Conservation (phyloP, 2,329 filamentous ascomycete species). For the Periconia sp. region DNA sequence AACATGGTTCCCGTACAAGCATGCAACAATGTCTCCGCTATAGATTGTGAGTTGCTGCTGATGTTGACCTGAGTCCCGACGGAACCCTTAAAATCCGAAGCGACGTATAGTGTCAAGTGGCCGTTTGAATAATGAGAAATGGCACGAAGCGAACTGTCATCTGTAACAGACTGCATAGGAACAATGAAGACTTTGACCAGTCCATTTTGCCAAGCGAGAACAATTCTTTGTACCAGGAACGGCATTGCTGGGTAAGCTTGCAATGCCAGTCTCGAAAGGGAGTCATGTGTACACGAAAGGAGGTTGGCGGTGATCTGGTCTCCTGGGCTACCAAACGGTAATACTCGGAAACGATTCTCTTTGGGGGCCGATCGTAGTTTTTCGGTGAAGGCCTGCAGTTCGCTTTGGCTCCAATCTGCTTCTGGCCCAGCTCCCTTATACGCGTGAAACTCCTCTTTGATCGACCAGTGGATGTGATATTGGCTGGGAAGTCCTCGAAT, state of each 20-base stretch:
- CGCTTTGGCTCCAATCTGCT: slow-evolving; percentile 53
- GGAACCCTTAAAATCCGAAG: slow-evolving; percentile 31
- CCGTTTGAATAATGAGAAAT: slow-evolving; percentile 38
- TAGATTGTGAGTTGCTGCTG: slow-evolving; percentile 35
- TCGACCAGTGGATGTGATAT: slow-evolving; percentile 21
- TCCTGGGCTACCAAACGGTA: slow-evolving; percentile 46
- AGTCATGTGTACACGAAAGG: slow-evolving; percentile 42
- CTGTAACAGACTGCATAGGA: slow-evolving; percentile 32
- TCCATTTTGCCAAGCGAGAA: slow-evolving; percentile 37
- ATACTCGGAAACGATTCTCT: slow-evolving; percentile 47
- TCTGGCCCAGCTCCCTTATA: slow-evolving; percentile 49
- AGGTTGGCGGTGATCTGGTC: slow-evolving; percentile 48
- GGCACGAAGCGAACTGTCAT: slow-evolving; percentile 34
- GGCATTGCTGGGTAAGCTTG: slow-evolving; percentile 51
- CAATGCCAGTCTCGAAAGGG: slow-evolving; percentile 32
- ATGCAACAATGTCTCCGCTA: slow-evolving; percentile 40
- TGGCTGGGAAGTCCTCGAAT: slow-evolving; percentile 27
- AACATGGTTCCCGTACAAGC: slow-evolving; percentile 39
- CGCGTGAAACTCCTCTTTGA: slow-evolving; percentile 43
- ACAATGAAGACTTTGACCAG: slow-evolving; percentile 37
- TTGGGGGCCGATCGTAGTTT: slow-evolving; percentile 44
- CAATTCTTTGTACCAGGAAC: slow-evolving; percentile 30
- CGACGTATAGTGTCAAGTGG: slow-evolving; percentile 32
- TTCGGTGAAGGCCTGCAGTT: slow-evolving; percentile 52
- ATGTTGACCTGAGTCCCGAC: slow-evolving; percentile 28